Evolutionary conservation across 345 rosid species (phyloP), one percentile per base, ranked within the genome.

Genomic region (Gossypium turneri): DNA sequence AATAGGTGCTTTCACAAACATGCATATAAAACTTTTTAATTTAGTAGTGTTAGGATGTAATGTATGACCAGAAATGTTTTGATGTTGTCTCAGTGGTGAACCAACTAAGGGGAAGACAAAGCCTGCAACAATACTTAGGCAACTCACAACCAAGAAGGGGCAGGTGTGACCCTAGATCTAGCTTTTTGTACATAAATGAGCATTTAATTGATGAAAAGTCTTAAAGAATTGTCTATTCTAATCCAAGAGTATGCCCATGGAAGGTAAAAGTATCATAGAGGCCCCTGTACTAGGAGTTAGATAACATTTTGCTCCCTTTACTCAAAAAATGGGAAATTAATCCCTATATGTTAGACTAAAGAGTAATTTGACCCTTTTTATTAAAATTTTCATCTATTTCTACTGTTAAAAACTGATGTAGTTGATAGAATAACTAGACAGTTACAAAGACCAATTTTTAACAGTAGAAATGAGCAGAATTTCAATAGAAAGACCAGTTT

Each of bases 101-200:
- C 71, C 71, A 13, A 45, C 38, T 22, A 22, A 45, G 25, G 71
- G 71, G n/a, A 93, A 87, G 86, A 95, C 97, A 57, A 86, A 84
- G 70, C 79, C 85, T 69, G 98, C 91, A 82, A 93, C 94, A 53
- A 89, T 95, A 76, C 92, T 93, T 17, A 81, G 97, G 76, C 94
- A 95, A 76, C 97, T 95, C 70, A 93, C 97, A 74, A 95, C 97
- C 64, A 93, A 91, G 84, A 95, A 95, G 81, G 98, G 98, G 45
- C 99, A 93, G 98, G 99, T 93, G 76, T 70, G 41, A 59, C 61
- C 12, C 61, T 62, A 22, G 27, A 48, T 12, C 52, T 59, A 17
- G 38, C 53, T 13, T 50, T 47, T 44, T 68, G 6, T 63, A 12
- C 77, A 12, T 24, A 25, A 45, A 16, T 27, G 12, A 29, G 60